Percentiles rank a stretch among this genome's conserved stretches.
These are phyloP conservation scores for Penicillium dipodomyicola DNA, from an alignment of 495 filamentous ascomycete genomes.

Conservation along the genomic window DNA sequence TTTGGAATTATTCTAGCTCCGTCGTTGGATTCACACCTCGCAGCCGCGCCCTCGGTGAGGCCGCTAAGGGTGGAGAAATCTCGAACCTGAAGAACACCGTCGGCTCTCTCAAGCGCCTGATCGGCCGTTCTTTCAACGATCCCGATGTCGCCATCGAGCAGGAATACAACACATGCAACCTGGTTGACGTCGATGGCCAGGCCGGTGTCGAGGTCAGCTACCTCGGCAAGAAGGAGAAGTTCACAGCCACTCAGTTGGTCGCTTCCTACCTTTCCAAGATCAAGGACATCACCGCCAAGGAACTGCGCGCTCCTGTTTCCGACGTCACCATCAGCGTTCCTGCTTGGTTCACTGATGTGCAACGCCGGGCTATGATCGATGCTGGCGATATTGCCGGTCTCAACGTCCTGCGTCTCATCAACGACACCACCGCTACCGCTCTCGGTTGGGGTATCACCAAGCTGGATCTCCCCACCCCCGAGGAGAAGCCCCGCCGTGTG, in stretches of 20 bases:
- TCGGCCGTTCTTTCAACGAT: conserved; percentile 80
- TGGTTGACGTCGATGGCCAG: conserved; percentile 89
- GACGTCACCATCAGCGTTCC: conserved; percentile 94
- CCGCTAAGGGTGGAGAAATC: conserved; percentile 97
- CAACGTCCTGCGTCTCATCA: conserved; percentile 90
- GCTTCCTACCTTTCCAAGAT: conserved; percentile 96
- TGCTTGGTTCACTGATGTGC: conserved; percentile 94
- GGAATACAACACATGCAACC: conserved; percentile 79
- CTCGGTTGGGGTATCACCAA: conserved; percentile 98
- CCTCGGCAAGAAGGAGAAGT: conserved; percentile 90
- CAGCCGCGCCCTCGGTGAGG: conserved; percentile 87
- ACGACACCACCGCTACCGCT: conserved; percentile 95
- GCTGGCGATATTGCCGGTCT: conserved; percentile 93
- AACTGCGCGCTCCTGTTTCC: conserved; percentile 89
- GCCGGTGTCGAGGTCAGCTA: conserved; percentile 94
- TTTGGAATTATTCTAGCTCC: conserved; percentile 57
- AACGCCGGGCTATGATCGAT: conserved; percentile 85
- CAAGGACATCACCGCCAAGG: conserved; percentile 79
- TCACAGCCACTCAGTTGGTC: conserved; percentile 85
- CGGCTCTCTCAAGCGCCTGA: conserved; percentile 84
- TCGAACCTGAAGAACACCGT: conserved; percentile 99
- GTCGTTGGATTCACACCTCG: conserved; percentile 94
- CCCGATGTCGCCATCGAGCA: conserved; percentile 91
- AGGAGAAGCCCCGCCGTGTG: conserved; percentile 91
- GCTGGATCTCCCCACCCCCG: conserved; percentile 78